Percentiles rank a stretch among this genome's conserved stretches.
phyloP scores from a whole-genome alignment of 2,329 filamentous ascomycete genomes.

The Raffaelea deltoideospora region DNA sequence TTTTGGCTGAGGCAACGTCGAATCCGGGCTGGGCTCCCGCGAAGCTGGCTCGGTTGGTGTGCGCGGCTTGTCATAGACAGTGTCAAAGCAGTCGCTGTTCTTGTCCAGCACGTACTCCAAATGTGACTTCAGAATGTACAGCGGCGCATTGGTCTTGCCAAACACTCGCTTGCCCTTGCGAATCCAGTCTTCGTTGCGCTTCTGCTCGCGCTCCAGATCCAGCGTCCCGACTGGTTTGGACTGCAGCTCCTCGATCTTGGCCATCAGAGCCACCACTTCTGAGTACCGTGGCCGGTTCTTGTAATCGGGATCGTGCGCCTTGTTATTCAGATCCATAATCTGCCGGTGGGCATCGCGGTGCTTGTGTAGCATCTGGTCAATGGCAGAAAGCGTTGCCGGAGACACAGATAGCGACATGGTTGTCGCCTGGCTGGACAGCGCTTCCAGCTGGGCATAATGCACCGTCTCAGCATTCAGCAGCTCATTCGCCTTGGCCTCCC shows the following conservation, averaged over 20 bases:
- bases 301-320: constrained; percentile 60
- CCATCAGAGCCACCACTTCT: constrained; percentile 83
- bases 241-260: constrained; percentile 73
- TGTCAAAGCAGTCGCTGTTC: constrained; percentile 83
- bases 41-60: constrained; percentile 86
- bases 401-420: constrained; percentile 62
- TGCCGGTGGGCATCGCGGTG: constrained; percentile 87
- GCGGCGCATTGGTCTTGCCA: constrained; percentile 89
- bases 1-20: constrained; percentile 37
- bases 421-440: constrained; percentile 68
- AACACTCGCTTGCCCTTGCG: constrained; percentile 93
- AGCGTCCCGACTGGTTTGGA: constrained; percentile 84
- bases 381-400: constrained; percentile 59
- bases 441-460: constrained; percentile 89
- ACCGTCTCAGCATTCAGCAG: constrained; percentile 83
- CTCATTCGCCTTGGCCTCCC: constrained; percentile 88
- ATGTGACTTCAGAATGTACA: constrained; percentile 89
- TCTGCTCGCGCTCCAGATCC: constrained; percentile 87
- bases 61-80: constrained; percentile 67
- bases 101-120: constrained; percentile 87
- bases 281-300: constrained; percentile 70
- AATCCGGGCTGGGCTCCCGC: constrained; percentile 53
- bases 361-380: constrained; percentile 89
- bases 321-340: constrained; percentile 67
- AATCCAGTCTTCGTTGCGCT: constrained; percentile 98